Percentiles rank a stretch among this genome's conserved stretches.
phyloP scores from a whole-genome alignment of 805 yeast species.

The Metschnikowia similis region DNA sequence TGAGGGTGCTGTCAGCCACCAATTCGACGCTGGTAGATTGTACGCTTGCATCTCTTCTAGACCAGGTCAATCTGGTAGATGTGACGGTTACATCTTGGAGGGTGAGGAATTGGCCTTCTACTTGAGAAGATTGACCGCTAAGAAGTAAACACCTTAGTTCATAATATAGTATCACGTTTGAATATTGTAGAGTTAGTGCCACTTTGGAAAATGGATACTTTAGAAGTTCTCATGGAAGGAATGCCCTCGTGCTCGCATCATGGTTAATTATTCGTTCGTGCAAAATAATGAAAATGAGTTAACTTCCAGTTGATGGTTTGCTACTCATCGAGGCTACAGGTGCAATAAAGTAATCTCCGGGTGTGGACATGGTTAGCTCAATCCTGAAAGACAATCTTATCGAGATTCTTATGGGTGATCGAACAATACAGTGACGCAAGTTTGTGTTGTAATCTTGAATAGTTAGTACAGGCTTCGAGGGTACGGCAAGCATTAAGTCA shows the following conservation, averaged over 20 bases:
- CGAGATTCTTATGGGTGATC: not conserved
- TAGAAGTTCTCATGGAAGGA: too few species aligned
- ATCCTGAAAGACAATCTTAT: too few species aligned
- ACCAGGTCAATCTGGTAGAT: constrained; percentile 99
- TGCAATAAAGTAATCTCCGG: too few species aligned
- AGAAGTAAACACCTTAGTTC: constrained; percentile 62
- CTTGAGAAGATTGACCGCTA: constrained; percentile 99
- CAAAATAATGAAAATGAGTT: too few species aligned
- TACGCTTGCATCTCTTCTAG: constrained; percentile 98
- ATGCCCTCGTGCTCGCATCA: too few species aligned
- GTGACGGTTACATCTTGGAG: constrained; percentile 99
- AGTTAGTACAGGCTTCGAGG: constrained; percentile 3
- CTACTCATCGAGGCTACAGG: too few species aligned
- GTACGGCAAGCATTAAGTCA: constrained; percentile 9
- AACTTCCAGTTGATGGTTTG: too few species aligned
- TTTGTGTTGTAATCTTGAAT: not conserved
- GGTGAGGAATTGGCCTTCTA: constrained; percentile 99
- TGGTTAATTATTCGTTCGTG: too few species aligned
- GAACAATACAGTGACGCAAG: too few species aligned
- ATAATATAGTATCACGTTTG: constrained; percentile 15
- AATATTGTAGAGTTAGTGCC: not conserved
- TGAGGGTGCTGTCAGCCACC: constrained; percentile 88
- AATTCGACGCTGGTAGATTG: constrained; percentile 98
- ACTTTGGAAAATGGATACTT: too few species aligned
- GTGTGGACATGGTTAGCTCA: too few species aligned